Evolutionary conservation across 192 early-diverging fungal genomes (phyloP), one percentile per base, ranked within the genome.

Genomic region (Entomortierella parvispora): DNA sequence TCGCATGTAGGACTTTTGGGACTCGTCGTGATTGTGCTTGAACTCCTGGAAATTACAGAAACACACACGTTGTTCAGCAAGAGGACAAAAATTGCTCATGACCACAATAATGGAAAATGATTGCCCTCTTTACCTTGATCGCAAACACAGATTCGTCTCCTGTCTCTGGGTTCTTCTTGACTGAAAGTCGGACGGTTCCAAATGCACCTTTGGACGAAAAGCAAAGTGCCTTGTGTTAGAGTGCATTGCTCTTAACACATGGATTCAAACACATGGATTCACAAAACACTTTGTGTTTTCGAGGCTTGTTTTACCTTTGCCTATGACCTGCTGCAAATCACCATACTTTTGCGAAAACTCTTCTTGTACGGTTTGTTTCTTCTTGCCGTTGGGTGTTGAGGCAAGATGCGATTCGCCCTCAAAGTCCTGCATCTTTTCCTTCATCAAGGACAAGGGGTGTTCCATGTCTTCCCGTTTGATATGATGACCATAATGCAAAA

Each of bases 1-100:
- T 12, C 83, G 81, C 58, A 89, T 76, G 64, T 89, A 89, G 25
- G 69, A 61, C 47, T 82, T 89, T 26, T 77, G 46, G 1, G 80
- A 69, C 71, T 89, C 87, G 23, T 62, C 50, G 22, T 88, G 56
- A 42, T 90, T 85, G 69, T 91, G 90, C 60, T 91, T 87, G 81
- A 99, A 97, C 65, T 98, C 95, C 89, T 99, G 20, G 31, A 34
- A 14, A 10, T 40, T 29, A 29, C 22, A n/a, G 45, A 62, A 45
- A 63, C 40, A 43, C 9, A 44, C 9, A 17, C 2, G 29, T 17
- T 42, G 22, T 9, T 61, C 6, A 42, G 14, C 17, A 31, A 14
- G 17, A 26, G 2, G 42, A 31, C 2, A 11, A 51, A 6, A 40
- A 40, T 23, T 31, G 14, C 14, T 42, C 48, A 43, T 29, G 8